These are phyloP conservation scores for Xylariaceae sp. DNA, from an alignment of 2,329 filamentous ascomycete species.

Conservation along the genomic window DNA sequence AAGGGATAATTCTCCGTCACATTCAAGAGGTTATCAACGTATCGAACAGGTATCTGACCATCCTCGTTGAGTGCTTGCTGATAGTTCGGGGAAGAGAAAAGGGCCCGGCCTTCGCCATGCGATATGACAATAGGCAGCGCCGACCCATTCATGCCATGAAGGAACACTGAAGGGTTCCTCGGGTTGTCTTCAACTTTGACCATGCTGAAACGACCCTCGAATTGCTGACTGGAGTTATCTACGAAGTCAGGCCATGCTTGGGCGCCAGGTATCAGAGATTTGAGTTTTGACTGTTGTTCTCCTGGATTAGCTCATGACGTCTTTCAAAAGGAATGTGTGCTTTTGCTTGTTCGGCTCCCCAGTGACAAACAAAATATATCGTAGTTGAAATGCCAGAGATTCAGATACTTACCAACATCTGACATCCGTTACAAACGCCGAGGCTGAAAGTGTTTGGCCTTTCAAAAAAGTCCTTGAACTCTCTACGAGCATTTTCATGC, in stretches of 20 bases:
- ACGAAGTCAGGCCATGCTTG: constrained; percentile 58
- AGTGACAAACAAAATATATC: too few species aligned
- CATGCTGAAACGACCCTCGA: constrained; percentile 86
- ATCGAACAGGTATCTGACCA: constrained; percentile 73
- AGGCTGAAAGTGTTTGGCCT: constrained; percentile 86
- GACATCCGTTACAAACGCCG: constrained; percentile 96
- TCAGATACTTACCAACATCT: constrained; percentile 62
- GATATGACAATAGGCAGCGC: constrained; percentile 81
- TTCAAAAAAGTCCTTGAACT: constrained; percentile 82
- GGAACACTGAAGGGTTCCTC: constrained; percentile 67
- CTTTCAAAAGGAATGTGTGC: too few species aligned
- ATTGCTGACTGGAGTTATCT: constrained; percentile 79
- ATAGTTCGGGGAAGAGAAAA: constrained; percentile 54
- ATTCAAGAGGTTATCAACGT: constrained; percentile 75
- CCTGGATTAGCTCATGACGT: too few species aligned
- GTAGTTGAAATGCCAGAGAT: too few species aligned
- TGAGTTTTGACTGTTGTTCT: constrained; percentile 57
- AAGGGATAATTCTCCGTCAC: constrained; percentile 80
- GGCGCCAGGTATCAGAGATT: constrained; percentile 74
- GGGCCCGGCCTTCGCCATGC: constrained; percentile 85
- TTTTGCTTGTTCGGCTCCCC: too few species aligned
- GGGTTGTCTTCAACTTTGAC: constrained; percentile 67
- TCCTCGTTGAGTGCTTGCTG: constrained; percentile 54
- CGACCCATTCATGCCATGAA: constrained; percentile 81
- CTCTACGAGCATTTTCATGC: constrained; percentile 68